These are phyloP conservation scores for Falciphora oryzae DNA, from an alignment of 2,329 filamentous ascomycete species.

Conservation along the genomic window DNA sequence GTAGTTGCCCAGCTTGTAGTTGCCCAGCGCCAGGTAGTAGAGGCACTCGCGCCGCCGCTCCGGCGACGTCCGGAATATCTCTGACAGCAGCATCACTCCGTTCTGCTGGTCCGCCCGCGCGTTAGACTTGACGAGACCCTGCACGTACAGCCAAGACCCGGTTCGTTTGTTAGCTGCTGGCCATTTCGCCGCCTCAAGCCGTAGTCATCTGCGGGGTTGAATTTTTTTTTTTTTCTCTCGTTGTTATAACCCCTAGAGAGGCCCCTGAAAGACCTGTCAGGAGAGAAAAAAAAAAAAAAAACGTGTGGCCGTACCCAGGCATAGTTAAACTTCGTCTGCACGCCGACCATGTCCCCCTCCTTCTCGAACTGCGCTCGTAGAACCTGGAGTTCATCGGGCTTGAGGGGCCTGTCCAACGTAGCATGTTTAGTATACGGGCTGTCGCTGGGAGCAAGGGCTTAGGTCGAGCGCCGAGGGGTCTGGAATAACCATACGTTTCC, in stretches of 20 bases:
- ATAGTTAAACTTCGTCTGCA: slow-evolving; percentile 99
- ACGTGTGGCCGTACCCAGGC: slow-evolving; percentile 67
- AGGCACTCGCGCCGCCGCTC: slow-evolving; percentile 95
- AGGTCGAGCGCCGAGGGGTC: background rate
- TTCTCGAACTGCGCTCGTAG: slow-evolving; percentile 93
- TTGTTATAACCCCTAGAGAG: slow-evolving; percentile 5
- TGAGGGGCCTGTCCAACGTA: slow-evolving; percentile 61
- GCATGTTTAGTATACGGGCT: slow-evolving; percentile 13
- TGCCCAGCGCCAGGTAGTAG: slow-evolving; percentile 94
- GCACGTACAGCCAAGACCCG: slow-evolving; percentile 85
- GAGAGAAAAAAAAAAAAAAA: background rate
- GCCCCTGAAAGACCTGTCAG: no score
- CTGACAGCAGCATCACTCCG: slow-evolving; percentile 86
- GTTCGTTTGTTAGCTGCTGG: slow-evolving; percentile 48
- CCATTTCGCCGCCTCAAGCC: background rate
- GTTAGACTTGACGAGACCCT: slow-evolving; percentile 95
- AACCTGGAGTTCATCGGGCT: slow-evolving; percentile 86
- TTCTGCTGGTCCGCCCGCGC: slow-evolving; percentile 83
- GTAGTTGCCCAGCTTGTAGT: slow-evolving; percentile 98
- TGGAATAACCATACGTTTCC: slow-evolving; percentile 62
- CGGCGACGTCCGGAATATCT: slow-evolving; percentile 91
- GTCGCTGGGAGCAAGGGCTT: slow-evolving; percentile 9
- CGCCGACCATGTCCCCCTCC: slow-evolving; percentile 91
- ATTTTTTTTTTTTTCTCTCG: background rate
- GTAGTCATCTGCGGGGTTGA: background rate